These are phyloP conservation scores for Tylopilus balloui DNA, from an alignment of 768 basidiomycete genomes.

Conservation along the genomic window DNA sequence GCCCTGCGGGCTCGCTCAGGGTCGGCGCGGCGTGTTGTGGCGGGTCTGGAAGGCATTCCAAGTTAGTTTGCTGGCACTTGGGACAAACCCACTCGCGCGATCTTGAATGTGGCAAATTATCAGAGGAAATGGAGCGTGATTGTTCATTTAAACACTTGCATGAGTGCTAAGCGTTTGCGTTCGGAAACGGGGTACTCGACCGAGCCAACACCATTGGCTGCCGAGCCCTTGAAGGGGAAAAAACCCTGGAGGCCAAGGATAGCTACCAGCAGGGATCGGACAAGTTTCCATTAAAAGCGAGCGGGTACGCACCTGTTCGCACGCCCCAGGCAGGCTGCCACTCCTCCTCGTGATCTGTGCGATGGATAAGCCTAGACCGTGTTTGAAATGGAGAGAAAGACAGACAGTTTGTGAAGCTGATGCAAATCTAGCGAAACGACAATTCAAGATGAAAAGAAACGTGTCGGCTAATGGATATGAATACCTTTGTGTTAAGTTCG, in stretches of 20 bases:
- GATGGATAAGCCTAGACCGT: slow-evolving; percentile 28
- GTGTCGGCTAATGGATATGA: slow-evolving; percentile 20
- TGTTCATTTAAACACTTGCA: slow-evolving; percentile 47
- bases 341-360: slow-evolving; percentile 83
- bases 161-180: slow-evolving; percentile 68
- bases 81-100: slow-evolving; percentile 81
- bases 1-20: slow-evolving; percentile 11
- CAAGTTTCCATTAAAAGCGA: slow-evolving; percentile 9
- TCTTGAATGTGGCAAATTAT: slow-evolving; percentile 35
- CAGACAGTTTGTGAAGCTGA: slow-evolving; percentile 88
- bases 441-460: slow-evolving; percentile 8
- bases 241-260: slow-evolving; percentile 87
- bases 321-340: slow-evolving; percentile 99
- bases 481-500: slow-evolving; percentile 90
- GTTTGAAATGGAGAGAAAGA: slow-evolving; percentile 20
- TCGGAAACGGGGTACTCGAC: slow-evolving; percentile 73
- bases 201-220: slow-evolving; percentile 83
- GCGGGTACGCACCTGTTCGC: slow-evolving; percentile 63
- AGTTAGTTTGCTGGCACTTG: slow-evolving; percentile 63
- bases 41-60: slow-evolving; percentile 69
- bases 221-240: slow-evolving; percentile 84
- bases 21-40: slow-evolving; percentile 15
- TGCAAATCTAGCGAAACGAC: slow-evolving; percentile 62
- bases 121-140: slow-evolving; percentile 7
- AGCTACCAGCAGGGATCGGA: slow-evolving; percentile 41